phyloP scores from a whole-genome alignment of 495 filamentous ascomycete genomes.

The Chaetomidium leptoderma region DNA sequence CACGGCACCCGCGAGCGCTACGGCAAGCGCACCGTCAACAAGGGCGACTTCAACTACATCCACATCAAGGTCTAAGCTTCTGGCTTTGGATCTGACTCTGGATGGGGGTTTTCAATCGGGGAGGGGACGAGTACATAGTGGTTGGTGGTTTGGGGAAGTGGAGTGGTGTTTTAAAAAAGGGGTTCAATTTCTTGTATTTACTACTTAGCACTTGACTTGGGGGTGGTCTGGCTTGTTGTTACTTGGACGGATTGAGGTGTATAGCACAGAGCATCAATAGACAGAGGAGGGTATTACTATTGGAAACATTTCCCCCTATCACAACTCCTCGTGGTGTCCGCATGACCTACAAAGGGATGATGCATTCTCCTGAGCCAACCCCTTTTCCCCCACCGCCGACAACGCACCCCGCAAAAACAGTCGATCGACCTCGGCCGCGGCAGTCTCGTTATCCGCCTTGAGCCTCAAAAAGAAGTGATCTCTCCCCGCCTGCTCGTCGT shows the following conservation, averaged over 20 bases:
- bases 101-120: background rate
- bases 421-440: slow-evolving; percentile 25
- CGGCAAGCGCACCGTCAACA: slow-evolving; percentile 20
- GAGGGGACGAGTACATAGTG: background rate
- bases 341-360: background rate
- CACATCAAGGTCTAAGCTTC: slow-evolving; percentile 17
- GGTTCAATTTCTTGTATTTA: too few species aligned
- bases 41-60: slow-evolving; percentile 26
- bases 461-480: slow-evolving; percentile 37
- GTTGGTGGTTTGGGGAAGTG: background rate
- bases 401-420: slow-evolving; percentile 19
- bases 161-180: too few species aligned
- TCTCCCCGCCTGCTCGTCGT: slow-evolving; percentile 20
- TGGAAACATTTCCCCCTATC: too few species aligned
- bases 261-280: too few species aligned
- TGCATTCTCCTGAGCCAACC: background rate
- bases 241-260: too few species aligned
- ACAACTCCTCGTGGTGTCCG: background rate
- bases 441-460: slow-evolving; percentile 17
- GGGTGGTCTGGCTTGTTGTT: too few species aligned
- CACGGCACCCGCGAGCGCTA: slow-evolving; percentile 16
- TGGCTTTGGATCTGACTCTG: too few species aligned
- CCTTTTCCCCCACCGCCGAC: background rate
- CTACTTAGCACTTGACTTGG: too few species aligned
- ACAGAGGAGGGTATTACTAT: too few species aligned